Percentiles rank a stretch among this genome's conserved stretches.
Conservation (phyloP, 352 stramenopile genomes). For the Phytophthora litchii region DNA sequence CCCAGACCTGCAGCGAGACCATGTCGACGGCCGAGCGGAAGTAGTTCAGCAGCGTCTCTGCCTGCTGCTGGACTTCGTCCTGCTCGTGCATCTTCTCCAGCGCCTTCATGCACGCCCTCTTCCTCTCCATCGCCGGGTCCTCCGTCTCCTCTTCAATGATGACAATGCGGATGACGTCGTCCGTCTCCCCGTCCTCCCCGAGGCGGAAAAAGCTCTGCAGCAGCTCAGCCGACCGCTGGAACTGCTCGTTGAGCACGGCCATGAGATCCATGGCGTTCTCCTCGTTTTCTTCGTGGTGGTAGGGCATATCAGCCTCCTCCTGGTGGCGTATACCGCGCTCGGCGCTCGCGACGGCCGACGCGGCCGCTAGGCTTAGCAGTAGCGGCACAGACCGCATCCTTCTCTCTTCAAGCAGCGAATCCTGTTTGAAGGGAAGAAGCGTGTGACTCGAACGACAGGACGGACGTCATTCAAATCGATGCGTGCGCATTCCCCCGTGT, state of each 20-base stretch:
- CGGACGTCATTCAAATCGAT: slow-evolving; percentile 9
- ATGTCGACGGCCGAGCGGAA: slow-evolving; percentile 49
- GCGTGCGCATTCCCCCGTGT: slow-evolving; percentile 7
- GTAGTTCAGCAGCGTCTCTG: slow-evolving; percentile 41
- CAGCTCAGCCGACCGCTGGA: slow-evolving; percentile 44
- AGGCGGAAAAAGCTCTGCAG: slow-evolving; percentile 47
- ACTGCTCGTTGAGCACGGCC: slow-evolving; percentile 40
- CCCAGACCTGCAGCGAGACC: slow-evolving; percentile 48
- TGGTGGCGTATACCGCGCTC: slow-evolving; percentile 10
- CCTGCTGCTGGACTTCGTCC: slow-evolving; percentile 41
- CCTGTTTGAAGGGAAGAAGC: slow-evolving; percentile 30
- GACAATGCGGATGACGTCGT: slow-evolving; percentile 35
- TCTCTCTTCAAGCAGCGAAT: slow-evolving; percentile 43
- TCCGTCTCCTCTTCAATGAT: slow-evolving; percentile 39
- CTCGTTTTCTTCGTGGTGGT: slow-evolving; percentile 13
- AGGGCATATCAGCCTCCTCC: slow-evolving; percentile 14
- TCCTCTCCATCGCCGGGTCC: slow-evolving; percentile 28
- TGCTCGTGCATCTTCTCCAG: slow-evolving; percentile 50
- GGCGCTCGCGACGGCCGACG: slow-evolving; percentile 24
- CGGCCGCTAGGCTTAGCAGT: slow-evolving; percentile 31
- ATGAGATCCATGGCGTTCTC: slow-evolving; percentile 27
- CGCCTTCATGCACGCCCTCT: slow-evolving; percentile 52
- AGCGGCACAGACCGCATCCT: slow-evolving; percentile 28
- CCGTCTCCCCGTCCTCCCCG: slow-evolving; percentile 2
- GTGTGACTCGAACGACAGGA: slow-evolving; percentile 23